Conservation (phyloP, 352 stramenopile genomes). For the Globisporangium heterothallicum region DNA sequence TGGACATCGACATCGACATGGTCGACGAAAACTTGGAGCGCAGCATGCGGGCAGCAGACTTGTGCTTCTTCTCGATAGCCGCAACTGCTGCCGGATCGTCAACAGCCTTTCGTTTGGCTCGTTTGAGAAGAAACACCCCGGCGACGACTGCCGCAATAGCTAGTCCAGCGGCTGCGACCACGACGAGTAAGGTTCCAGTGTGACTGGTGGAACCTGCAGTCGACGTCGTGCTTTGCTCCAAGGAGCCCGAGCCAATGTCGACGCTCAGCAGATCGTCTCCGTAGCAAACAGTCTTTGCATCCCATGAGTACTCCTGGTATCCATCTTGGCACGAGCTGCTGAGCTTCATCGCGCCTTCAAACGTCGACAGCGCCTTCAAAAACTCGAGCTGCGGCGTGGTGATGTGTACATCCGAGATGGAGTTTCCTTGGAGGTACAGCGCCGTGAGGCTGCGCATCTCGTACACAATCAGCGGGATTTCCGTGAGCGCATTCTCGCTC, state of each 20-base stretch:
- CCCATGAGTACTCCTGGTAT: constrained; percentile 47
- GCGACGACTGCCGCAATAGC: constrained; percentile 35
- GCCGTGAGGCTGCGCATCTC: constrained; percentile 48
- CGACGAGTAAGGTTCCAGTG: constrained; percentile 29
- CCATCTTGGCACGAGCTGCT: constrained; percentile 30
- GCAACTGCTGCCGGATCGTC: constrained; percentile 18
- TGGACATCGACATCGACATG: constrained; percentile 16
- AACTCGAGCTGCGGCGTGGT: constrained; percentile 48
- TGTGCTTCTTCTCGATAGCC: constrained; percentile 33
- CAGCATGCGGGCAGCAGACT: constrained; percentile 24
- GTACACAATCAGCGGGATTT: constrained; percentile 67
- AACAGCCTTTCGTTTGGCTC: constrained; percentile 44
- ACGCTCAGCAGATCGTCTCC: constrained; percentile 37
- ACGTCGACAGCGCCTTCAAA: constrained; percentile 38
- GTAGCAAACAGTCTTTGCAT: constrained; percentile 40
- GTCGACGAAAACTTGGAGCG: constrained; percentile 15
- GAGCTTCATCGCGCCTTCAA: constrained; percentile 39
- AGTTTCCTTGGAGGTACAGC: constrained; percentile 48
- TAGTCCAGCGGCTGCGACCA: constrained; percentile 35
- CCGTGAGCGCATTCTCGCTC: constrained; percentile 51
- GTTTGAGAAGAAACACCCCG: constrained; percentile 54
- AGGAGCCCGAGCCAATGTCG: constrained; percentile 28
- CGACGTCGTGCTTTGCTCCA: constrained; percentile 23
- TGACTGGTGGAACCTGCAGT: constrained; percentile 18
- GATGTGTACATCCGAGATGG: constrained; percentile 47